phyloP scores from a whole-genome alignment of 139 green algal genomes.

The Parachlorella kessleri region DNA sequence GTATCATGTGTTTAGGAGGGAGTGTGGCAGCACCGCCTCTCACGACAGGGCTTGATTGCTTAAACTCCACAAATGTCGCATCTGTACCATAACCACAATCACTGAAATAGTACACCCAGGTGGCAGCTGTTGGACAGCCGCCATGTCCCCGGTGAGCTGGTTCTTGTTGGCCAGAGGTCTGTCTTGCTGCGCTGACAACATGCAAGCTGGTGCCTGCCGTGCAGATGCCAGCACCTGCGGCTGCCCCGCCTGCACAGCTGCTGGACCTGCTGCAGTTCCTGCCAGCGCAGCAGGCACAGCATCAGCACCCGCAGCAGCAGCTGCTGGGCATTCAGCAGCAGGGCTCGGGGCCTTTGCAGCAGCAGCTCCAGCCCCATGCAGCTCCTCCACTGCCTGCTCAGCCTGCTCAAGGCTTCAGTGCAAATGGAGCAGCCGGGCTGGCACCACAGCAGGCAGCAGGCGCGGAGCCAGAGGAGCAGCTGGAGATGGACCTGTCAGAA shows the following conservation, averaged over 20 bases:
- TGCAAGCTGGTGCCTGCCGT: background rate
- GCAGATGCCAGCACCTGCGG: background rate
- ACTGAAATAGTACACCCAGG: background rate
- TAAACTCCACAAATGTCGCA: background rate
- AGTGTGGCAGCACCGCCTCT: too few species aligned
- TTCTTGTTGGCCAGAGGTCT: too few species aligned
- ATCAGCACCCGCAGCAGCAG: background rate
- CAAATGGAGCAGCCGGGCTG: too few species aligned
- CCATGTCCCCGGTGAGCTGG: background rate
- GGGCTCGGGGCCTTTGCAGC: background rate
- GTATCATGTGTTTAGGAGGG: too few species aligned
- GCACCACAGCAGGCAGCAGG: too few species aligned
- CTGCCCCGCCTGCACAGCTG: background rate
- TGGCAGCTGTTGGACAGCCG: background rate
- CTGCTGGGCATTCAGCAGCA: slow-evolving; percentile 1
- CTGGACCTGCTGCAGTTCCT: background rate
- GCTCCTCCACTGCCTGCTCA: too few species aligned
- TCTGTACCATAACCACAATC: background rate
- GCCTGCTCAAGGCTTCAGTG: too few species aligned
- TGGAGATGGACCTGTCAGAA: background rate
- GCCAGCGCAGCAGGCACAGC: background rate
- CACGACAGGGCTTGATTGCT: background rate
- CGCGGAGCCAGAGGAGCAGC: background rate
- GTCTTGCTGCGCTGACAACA: too few species aligned
- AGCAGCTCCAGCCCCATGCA: background rate